These are phyloP conservation scores for Termitomyces sp. DNA, from an alignment of 768 basidiomycete genomes.

Conservation along the genomic window DNA sequence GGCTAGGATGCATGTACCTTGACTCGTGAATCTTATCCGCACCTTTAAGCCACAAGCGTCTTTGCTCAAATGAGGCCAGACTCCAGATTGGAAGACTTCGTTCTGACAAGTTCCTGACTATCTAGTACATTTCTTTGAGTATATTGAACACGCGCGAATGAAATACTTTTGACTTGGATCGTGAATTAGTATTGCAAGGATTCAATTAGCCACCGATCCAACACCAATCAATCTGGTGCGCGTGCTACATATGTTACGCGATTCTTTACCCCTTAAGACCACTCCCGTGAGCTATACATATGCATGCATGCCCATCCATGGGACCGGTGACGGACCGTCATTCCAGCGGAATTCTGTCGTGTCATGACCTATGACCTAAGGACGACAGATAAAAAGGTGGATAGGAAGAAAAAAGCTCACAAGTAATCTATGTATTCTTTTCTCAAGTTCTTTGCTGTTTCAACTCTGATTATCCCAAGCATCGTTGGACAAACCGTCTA, in stretches of 20 bases:
- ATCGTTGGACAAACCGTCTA: conserved; percentile 32
- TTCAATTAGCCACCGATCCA: not conserved
- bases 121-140: not conserved
- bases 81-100: not conserved
- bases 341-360: not conserved
- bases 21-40: too few species aligned
- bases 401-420: not conserved
- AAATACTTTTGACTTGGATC: not conserved
- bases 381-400: not conserved
- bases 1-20: not conserved
- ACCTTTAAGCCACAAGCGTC: not conserved
- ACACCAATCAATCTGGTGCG: not conserved
- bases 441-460: not conserved
- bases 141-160: not conserved
- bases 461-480: conserved; percentile 5
- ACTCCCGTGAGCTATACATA: not conserved
- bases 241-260: not conserved
- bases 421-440: not conserved
- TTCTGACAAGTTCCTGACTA: not conserved
- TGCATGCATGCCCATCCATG: not conserved
- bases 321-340: not conserved
- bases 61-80: too few species aligned
- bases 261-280: not conserved
- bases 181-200: not conserved
- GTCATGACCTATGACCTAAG: not conserved